phyloP scores from a whole-genome alignment of 2,329 filamentous ascomycete species.

The Rhynchosporium secalis region DNA sequence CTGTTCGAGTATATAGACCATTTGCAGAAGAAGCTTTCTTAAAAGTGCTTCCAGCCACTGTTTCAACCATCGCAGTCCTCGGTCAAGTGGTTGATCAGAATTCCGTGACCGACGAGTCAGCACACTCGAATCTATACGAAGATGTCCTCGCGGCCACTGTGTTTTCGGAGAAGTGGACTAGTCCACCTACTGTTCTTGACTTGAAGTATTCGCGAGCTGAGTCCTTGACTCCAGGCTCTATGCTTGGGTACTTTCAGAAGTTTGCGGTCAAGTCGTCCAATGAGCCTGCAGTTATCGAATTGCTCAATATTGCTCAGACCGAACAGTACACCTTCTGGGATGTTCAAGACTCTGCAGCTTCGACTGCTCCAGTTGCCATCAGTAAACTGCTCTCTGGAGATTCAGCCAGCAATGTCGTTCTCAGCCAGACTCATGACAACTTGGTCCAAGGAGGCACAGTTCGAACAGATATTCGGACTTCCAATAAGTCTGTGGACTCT shows the following conservation, averaged over 20 bases:
- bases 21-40: conserved; percentile 96
- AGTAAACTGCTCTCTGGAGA: conserved; percentile 68
- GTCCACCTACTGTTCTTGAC: conserved; percentile 69
- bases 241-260: conserved; percentile 53
- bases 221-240: conserved; percentile 54
- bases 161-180: conserved; percentile 69
- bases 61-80: conserved; percentile 76
- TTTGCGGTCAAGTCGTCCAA: conserved; percentile 47
- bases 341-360: conserved; percentile 69
- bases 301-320: conserved; percentile 59
- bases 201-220: conserved; percentile 82
- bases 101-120: conserved; percentile 70
- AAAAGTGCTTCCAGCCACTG: conserved; percentile 72
- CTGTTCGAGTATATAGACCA: conserved; percentile 89
- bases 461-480: conserved; percentile 82
- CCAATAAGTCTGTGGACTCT: conserved; percentile 79
- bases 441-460: conserved; percentile 74
- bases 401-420: conserved; percentile 61
- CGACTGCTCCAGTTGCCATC: conserved; percentile 62
- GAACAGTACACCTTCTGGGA: conserved; percentile 96
- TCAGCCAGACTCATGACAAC: conserved; percentile 65
- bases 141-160: conserved; percentile 85
- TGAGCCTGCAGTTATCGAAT: conserved; percentile 32
- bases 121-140: conserved; percentile 85
- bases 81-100: conserved; percentile 80